Evolutionary conservation across 2,329 filamentous ascomycete species (phyloP), one percentile per base, ranked within the genome.

Genomic region (Mycosphaerelloides madeirae): DNA sequence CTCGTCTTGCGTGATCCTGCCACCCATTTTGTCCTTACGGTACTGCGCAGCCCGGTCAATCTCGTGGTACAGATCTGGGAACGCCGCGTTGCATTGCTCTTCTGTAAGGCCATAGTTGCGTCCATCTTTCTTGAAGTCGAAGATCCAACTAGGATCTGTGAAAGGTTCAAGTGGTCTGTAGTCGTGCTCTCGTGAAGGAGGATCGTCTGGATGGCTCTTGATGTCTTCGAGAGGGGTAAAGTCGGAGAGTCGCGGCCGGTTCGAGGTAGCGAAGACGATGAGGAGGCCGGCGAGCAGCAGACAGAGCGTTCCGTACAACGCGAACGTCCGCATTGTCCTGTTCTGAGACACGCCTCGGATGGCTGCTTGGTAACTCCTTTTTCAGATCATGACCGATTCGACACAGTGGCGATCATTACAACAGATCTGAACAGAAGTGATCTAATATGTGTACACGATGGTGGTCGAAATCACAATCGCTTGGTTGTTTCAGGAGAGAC

Each of bases 31-130:
- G 3, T 50, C 43, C 20, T 44, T 46, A 33, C 61, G 50, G 40
- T 57, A 46, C 18, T 52, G 40, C 29, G 53, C 53, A 2, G 62
- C 57, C 2, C 60, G 50, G 15, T 61, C 57, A 37, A 65, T 56
- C 46, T 63, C 62, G 31, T 52, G 38, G 50, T 57, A 63, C 8
- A 62, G 50, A 16, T 53, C 41, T 2, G 62, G 62, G 22, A 65
- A 65, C 1, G 60, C 59, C 7, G 39, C 29, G 32, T 46, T 39
- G 46, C 62, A 65, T 44, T 63, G 60, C 39, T 49, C 41, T 29
- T 59, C 52, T 18, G 53, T 50, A 18, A 63, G 54, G 11, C 55
- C 58, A 37, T 59, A 57, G 20, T 58, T 55, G 15, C 43, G 42
- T 14, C 50, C 54, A 37, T 61, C 54, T 31, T 49, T 42, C 15